phyloP scores from a whole-genome alignment of 2,329 filamentous ascomycete species.

The Sarocladium brachiariae region DNA sequence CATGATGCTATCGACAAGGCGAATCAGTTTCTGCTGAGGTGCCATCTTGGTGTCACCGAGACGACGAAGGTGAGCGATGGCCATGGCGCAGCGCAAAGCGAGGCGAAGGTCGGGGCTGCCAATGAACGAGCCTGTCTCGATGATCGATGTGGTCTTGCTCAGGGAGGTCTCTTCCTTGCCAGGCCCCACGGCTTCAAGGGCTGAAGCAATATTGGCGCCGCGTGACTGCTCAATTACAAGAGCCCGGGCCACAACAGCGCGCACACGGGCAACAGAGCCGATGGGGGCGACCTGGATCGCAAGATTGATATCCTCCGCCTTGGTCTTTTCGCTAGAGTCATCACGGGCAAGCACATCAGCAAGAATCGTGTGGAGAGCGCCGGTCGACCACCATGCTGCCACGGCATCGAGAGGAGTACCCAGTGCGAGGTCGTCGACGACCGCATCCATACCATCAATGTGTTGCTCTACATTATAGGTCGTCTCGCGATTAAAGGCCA shows the following conservation, averaged over 20 bases:
- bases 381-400: constrained; percentile 83
- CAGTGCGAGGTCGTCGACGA: constrained; percentile 79
- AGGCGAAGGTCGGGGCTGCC: constrained; percentile 47
- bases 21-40: constrained; percentile 34
- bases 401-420: constrained; percentile 83
- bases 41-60: constrained; percentile 25
- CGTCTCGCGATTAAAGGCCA: constrained; percentile 79
- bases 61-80: constrained; percentile 50
- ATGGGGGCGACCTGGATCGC: constrained; percentile 70
- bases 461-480: constrained; percentile 55
- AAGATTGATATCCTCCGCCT: constrained; percentile 49
- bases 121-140: constrained; percentile 35
- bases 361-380: constrained; percentile 63
- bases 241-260: constrained; percentile 52
- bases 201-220: constrained; percentile 48
- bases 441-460: constrained; percentile 70
- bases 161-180: constrained; percentile 21
- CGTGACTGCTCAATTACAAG: constrained; percentile 48
- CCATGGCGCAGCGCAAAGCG: constrained; percentile 53
- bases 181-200: constrained; percentile 41
- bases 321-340: constrained; percentile 10
- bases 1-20: constrained; percentile 43
- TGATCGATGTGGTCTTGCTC: constrained; percentile 30
- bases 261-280: constrained; percentile 63
- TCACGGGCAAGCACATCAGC: constrained; percentile 44